These are phyloP conservation scores for Coccomyxa subellipsoidea DNA, from an alignment of 163 green algal genomes.

Conservation along the genomic window DNA sequence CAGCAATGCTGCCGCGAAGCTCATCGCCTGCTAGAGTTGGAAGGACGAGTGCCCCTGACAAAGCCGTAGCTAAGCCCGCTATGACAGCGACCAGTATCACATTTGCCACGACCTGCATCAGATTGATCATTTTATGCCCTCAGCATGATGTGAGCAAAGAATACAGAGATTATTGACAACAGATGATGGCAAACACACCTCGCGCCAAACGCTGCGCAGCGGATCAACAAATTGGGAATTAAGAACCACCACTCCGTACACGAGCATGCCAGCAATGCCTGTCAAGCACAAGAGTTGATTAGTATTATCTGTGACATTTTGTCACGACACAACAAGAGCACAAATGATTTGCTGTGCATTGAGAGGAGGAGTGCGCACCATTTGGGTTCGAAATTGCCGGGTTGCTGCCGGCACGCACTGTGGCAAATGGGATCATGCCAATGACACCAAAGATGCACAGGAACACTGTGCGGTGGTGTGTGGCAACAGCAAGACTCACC, in stretches of 20 bases:
- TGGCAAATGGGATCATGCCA: constrained; percentile 11
- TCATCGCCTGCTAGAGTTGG: constrained; percentile 10
- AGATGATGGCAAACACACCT: not conserved
- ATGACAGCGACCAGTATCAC: constrained; percentile 6
- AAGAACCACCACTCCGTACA: constrained; percentile 14
- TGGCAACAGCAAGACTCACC: constrained; percentile 10
- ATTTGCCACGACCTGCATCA: constrained; percentile 12
- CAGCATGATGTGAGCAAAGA: too few relatives aligned
- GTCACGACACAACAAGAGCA: too few relatives aligned
- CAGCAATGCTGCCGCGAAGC: not conserved
- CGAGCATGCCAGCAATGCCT: constrained; percentile 17
- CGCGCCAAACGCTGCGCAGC: not conserved
- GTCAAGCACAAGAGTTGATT: not conserved
- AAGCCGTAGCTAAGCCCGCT: not conserved
- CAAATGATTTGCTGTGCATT: too few relatives aligned
- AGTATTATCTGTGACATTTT: too few relatives aligned
- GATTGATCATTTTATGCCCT: too few relatives aligned
- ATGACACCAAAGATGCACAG: constrained; percentile 14
- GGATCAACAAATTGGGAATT: constrained; percentile 3
- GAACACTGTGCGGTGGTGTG: constrained; percentile 9
- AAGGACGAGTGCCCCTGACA: constrained; percentile 7
- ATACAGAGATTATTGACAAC: too few relatives aligned
- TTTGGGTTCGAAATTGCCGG: not conserved
- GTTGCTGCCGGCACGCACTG: constrained; percentile 3
- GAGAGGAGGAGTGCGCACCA: not conserved